Base-by-base conservation (phyloP, 2,329 filamentous ascomycete genomes). In the Taxawa tesnikishii region DNA sequence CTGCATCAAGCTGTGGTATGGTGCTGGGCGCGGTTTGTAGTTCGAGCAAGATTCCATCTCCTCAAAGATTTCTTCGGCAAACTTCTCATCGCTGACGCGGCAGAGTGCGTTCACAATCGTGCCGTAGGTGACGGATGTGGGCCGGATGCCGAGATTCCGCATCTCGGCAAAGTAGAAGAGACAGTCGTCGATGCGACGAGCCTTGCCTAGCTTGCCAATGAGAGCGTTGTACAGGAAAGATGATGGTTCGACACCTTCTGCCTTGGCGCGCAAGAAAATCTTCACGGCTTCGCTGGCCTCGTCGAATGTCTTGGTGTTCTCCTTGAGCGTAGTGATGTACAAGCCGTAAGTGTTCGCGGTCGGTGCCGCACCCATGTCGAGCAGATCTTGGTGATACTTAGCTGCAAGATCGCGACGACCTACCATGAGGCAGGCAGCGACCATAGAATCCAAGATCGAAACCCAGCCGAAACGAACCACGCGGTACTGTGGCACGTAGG, bases 1-100 rank as follows among this genome's bases (percentile, higher is more conserved):
- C 55, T 98, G 90, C 75, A 98, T 98, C 77, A 98, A 82, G 59
- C 84, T 93, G 67, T 98, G 94, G 69, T 98, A 98, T 1, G 90
- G 90, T 15, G 90, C 90, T 15, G 90, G 87, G 7, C 90, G 80
- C 25, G 90, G 84, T 67, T 94, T 96, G 73, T 98, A 98, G 65
- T 98, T 98, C 36, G 85, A 80, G 79, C 93, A 94, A 28, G 79
- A 75, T 65, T 98, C 90, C 90, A 98, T 98, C 64, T 98, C 90
- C 51, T 96, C 85, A 51, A 98, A 98, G 47, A 96, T 75, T 59
- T 96, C 85, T 52, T 94, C 90, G 16, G 90, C 90, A 54, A 94
- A 94, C 52, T 88, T 92, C 63, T 96, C 88, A 47, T 98, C 90
- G 44, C 85, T 94, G 34, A 96, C 90, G 47, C 90, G 83, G 68